Conservation (phyloP, 805 yeast species). For the Lachancea cidri region DNA sequence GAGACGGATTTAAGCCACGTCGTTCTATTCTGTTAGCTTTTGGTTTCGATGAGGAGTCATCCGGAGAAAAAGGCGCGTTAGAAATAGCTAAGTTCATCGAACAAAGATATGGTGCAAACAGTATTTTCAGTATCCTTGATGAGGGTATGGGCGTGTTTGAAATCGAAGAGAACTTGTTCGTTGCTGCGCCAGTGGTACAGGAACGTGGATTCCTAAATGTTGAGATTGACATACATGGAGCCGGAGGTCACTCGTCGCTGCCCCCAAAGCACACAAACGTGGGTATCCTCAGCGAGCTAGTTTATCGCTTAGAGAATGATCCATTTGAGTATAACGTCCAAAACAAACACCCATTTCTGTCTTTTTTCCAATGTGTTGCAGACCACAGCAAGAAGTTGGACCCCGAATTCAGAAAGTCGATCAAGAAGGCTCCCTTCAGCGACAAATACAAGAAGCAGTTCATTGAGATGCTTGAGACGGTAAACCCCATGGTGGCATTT, state of each 20-base stretch:
- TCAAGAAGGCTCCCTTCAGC: constrained; percentile 36
- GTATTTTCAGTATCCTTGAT: constrained; percentile 62
- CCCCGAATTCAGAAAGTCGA: constrained; percentile 18
- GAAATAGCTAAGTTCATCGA: constrained; percentile 41
- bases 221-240: constrained; percentile 46
- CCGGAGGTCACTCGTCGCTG: constrained; percentile 78
- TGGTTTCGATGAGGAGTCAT: constrained; percentile 78
- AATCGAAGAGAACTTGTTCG: constrained; percentile 40
- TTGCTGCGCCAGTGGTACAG: constrained; percentile 52
- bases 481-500: constrained; percentile 18
- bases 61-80: constrained; percentile 59
- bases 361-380: constrained; percentile 55
- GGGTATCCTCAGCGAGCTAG: constrained; percentile 62
- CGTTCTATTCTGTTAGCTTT: constrained; percentile 61
- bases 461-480: background rate
- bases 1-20: constrained; percentile 48
- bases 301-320: constrained; percentile 48
- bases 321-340: constrained; percentile 40
- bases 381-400: constrained; percentile 29
- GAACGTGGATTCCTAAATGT: constrained; percentile 60
- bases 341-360: constrained; percentile 51
- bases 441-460: constrained; percentile 31
- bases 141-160: constrained; percentile 47
- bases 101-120: constrained; percentile 54
- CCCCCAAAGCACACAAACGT: constrained; percentile 81